Base-by-base conservation (phyloP, 495 filamentous ascomycete species). In the Durotheca rogersii region DNA sequence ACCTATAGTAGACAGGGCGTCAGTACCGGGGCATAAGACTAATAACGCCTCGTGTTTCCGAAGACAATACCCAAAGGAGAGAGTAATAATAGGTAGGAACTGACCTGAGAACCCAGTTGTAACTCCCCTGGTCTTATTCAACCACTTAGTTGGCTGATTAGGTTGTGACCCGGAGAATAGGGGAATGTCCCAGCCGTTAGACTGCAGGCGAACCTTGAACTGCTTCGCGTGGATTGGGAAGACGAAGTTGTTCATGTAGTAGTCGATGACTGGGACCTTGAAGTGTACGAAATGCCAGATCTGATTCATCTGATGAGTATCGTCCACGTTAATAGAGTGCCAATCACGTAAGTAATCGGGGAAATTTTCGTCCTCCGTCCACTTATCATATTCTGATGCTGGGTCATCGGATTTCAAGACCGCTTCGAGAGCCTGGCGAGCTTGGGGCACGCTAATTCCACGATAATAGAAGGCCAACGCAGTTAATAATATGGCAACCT, bases 151-250 rank as follows among this genome's bases (percentile, higher is more conserved):
- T 19, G 33, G 6, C 4, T 17, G 32, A 1, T 36, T 15, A 9
- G 35, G 36, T 9, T 32, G 12, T 12, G 17, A 10, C 2, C 15
- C 7, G 0, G 58, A 55, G 44, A 58, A 58, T 4, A 73, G 39
- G 1, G 75, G 73, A 15, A 81, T 67, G 51, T 81, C 78, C 78
- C 76, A 81, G 0, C 76, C 74, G 16, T 70, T 76, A 2, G 75
- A 69, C 38, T 77, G 71, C 10, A 81, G 50, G 41, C 79, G 79
- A 11, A 67, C 46, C 18, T 60, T 56, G 53, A 81, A 81, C 51
- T 78, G 72, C 48, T 76, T 79, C 0, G 74, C 73, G 42, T 81
- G 69, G 6, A 30, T 54, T 0, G 77, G 77, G 36, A 80, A 81
- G 16, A 80, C 77, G 51, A 78, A 76, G 33, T 72, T 69, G 56